These are phyloP conservation scores for Neofusicoccum umdonicola DNA, from an alignment of 2,329 filamentous ascomycete genomes.

Conservation along the genomic window DNA sequence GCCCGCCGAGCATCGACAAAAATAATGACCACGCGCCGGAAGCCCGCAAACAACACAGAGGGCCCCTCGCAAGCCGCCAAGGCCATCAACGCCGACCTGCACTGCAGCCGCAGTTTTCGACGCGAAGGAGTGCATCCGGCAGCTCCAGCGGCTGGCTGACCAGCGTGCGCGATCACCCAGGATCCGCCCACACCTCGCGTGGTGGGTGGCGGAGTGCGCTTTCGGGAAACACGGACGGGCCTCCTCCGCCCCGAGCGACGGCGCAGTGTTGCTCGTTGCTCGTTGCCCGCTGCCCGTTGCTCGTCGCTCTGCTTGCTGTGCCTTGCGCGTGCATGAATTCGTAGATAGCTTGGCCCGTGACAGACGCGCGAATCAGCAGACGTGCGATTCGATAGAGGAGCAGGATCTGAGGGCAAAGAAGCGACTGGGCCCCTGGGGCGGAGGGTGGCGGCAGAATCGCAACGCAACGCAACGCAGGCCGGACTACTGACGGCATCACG, in stretches of 20 bases:
- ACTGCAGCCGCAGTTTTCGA: not conserved
- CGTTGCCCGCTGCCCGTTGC: not conserved
- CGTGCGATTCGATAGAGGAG: slow-evolving; percentile 54
- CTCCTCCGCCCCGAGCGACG: slow-evolving; percentile 3
- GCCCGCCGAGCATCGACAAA: slow-evolving; percentile 3
- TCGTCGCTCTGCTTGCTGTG: not conserved
- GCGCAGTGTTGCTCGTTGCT: not conserved
- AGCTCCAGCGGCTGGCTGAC: not conserved
- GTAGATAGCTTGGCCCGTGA: slow-evolving; percentile 19
- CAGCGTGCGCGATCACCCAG: not conserved
- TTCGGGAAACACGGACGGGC: not conserved
- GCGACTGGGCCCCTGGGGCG: slow-evolving; percentile 5
- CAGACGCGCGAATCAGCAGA: slow-evolving; percentile 42
- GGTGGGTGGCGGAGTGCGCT: not conserved
- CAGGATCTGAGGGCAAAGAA: slow-evolving; percentile 40
- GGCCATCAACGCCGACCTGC: not conserved
- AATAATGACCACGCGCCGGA: not conserved
- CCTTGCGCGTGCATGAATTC: slow-evolving; percentile 11
- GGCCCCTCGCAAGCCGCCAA: not conserved
- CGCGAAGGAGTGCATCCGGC: not conserved
- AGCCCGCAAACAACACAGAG: not conserved
- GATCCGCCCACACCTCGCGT: not conserved
- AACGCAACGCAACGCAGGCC: slow-evolving; percentile 4
- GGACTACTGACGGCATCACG: slow-evolving; percentile 15
- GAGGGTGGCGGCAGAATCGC: slow-evolving; percentile 14